Evolutionary conservation across 768 basidiomycete genomes (phyloP).

Genomic region (Hebeloma cylindrosporum): DNA sequence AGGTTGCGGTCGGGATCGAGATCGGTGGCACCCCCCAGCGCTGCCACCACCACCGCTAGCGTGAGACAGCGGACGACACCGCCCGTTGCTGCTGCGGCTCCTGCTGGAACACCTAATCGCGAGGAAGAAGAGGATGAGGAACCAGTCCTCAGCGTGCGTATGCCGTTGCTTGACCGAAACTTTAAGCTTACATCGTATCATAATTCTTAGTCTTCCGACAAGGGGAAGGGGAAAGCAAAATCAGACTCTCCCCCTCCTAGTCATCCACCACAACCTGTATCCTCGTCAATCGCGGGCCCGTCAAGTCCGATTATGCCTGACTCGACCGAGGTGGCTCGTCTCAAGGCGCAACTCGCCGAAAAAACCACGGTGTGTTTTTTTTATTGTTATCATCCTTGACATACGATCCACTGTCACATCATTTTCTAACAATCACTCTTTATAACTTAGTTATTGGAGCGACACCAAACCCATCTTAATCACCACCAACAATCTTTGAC

Average conservation of each 20-base stretch:
- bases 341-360: constrained; percentile 44
- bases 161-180: background rate
- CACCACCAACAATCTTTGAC: constrained; percentile 63
- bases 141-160: constrained; percentile 21
- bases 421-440: constrained; percentile 2
- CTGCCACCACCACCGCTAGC: background rate
- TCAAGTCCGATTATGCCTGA: background rate
- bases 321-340: constrained; percentile 33
- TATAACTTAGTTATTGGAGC: constrained; percentile 47
- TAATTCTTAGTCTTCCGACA: constrained; percentile 30
- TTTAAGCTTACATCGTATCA: constrained; percentile 2
- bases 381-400: background rate
- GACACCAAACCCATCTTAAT: constrained; percentile 53
- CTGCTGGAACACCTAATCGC: background rate
- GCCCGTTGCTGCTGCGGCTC: background rate
- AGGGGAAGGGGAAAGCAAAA: constrained; percentile 41
- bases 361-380: constrained; percentile 37
- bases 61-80: background rate
- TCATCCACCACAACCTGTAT: constrained; percentile 8
- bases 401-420: no score
- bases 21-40: constrained; percentile 5
- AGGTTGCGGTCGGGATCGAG: constrained; percentile 5
- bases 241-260: constrained; percentile 19
- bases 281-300: constrained; percentile 17
- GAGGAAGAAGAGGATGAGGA: constrained; percentile 10